Evolutionary conservation across 495 filamentous ascomycete genomes (phyloP).

Genomic region (Penicillium psychrofluorescens): DNA sequence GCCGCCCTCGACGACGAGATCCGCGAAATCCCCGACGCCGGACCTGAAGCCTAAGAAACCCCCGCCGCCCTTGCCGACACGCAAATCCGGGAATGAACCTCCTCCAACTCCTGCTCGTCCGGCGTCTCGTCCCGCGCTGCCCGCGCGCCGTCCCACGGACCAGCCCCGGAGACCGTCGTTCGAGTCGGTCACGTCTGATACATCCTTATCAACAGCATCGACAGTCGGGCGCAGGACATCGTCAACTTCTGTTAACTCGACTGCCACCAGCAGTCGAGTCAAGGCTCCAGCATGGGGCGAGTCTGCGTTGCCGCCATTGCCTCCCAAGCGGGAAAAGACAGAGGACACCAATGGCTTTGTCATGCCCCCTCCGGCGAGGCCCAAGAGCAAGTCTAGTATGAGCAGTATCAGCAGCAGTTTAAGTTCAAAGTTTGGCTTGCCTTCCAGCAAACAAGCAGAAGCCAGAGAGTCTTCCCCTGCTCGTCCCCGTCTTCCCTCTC

Average conservation of each 20-base stretch:
- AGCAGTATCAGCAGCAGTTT: slow-evolving; percentile 12
- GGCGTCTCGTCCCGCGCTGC: slow-evolving; percentile 28
- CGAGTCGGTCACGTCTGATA: slow-evolving; percentile 32
- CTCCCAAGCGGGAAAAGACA: slow-evolving; percentile 23
- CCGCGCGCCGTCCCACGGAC: slow-evolving; percentile 34
- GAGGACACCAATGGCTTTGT: slow-evolving; percentile 11
- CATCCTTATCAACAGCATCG: slow-evolving; percentile 25
- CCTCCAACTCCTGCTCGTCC: slow-evolving; percentile 34
- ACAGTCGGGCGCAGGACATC: slow-evolving; percentile 25
- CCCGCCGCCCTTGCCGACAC: slow-evolving; percentile 47
- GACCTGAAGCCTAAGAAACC: slow-evolving; percentile 29
- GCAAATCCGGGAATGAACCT: slow-evolving; percentile 27
- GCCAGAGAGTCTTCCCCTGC: slow-evolving; percentile 8
- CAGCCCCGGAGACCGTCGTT: slow-evolving; percentile 19
- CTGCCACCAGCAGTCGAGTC: slow-evolving; percentile 13
- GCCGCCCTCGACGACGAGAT: slow-evolving; percentile 6
- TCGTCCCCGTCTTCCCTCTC: slow-evolving; percentile 7
- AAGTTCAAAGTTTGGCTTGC: slow-evolving; percentile 12
- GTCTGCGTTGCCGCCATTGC: slow-evolving; percentile 35
- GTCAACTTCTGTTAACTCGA: slow-evolving; percentile 25
- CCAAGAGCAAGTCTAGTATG: slow-evolving; percentile 13
- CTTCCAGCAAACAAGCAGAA: not conserved
- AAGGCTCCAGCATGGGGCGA: slow-evolving; percentile 41
- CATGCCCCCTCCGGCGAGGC: slow-evolving; percentile 16
- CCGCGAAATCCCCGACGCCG: slow-evolving; percentile 10